Percentiles rank a stretch among this genome's conserved stretches.
Conservation (phyloP, 768 basidiomycete species). For the Leccinum pellstonianum region DNA sequence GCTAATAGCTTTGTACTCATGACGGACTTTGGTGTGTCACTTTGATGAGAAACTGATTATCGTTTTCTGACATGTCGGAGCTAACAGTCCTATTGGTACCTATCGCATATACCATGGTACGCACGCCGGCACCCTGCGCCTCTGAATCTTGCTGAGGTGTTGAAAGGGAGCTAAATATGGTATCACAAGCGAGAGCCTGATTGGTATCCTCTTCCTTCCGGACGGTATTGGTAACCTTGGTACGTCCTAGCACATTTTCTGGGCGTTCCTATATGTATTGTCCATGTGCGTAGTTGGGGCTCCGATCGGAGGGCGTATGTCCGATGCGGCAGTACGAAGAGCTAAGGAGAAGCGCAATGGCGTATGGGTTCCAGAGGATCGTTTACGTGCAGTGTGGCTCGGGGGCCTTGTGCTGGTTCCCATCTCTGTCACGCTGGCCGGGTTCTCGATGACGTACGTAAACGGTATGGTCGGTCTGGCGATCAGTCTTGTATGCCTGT, state of each 20-base stretch:
- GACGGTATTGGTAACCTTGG: conserved; percentile 28
- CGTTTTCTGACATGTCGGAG: not conserved
- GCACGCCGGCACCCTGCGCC: not conserved
- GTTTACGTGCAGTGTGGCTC: conserved; percentile 51
- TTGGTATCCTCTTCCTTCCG: conserved; percentile 28
- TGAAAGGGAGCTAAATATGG: conserved; percentile 47
- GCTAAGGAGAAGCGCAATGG: conserved; percentile 53
- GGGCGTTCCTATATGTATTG: not conserved
- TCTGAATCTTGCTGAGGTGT: not conserved
- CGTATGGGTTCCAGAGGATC: conserved; percentile 67
- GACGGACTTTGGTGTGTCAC: conserved; percentile 37
- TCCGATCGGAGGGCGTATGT: conserved; percentile 55
- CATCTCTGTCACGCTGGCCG: conserved; percentile 46
- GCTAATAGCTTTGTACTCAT: conserved; percentile 34
- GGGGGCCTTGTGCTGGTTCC: conserved; percentile 53
- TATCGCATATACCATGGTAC: conserved; percentile 64
- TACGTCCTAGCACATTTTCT: conserved; percentile 1
- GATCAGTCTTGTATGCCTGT: conserved; percentile 53
- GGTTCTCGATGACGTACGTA: conserved; percentile 52
- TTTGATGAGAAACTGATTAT: not conserved
- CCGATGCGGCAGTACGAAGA: conserved; percentile 50
- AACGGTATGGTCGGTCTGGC: conserved; percentile 48
- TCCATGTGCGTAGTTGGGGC: conserved; percentile 48
- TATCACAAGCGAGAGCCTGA: conserved; percentile 20
- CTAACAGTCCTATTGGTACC: conserved; percentile 49